These are phyloP conservation scores for Usnea hakonensis DNA, from an alignment of 495 filamentous ascomycete genomes.

Conservation along the genomic window DNA sequence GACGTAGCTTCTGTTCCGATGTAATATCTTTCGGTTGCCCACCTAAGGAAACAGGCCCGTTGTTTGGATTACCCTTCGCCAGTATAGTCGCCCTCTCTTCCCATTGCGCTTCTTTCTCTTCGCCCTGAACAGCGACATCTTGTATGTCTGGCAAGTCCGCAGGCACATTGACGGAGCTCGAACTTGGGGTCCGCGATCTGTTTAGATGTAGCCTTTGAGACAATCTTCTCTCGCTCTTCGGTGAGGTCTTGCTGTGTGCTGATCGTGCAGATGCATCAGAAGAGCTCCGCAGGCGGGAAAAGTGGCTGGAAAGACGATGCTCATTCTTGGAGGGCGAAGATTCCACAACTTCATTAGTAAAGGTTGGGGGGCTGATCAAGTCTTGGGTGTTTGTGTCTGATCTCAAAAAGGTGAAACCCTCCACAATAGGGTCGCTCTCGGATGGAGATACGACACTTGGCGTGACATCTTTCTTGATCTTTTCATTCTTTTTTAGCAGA, in stretches of 20 bases:
- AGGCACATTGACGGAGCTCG: conserved; percentile 65
- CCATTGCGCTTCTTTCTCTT: conserved; percentile 58
- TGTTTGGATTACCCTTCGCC: conserved; percentile 54
- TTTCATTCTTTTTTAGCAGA: conserved; percentile 67
- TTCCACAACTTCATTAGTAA: conserved; percentile 34
- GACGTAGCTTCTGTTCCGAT: background rate
- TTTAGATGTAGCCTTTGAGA: conserved; percentile 65
- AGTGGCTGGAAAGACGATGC: conserved; percentile 18
- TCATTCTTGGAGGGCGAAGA: conserved; percentile 20
- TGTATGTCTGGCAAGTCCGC: conserved; percentile 67
- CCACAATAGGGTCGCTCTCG: conserved; percentile 33
- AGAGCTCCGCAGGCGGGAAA: conserved; percentile 40
- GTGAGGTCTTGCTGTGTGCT: conserved; percentile 32
- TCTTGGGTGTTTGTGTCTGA: conserved; percentile 76
- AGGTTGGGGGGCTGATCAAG: conserved; percentile 57
- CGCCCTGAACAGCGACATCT: conserved; percentile 39
- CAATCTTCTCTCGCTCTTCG: conserved; percentile 42
- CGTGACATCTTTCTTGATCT: conserved; percentile 34
- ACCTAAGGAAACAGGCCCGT: conserved; percentile 12
- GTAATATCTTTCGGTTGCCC: conserved; percentile 2
- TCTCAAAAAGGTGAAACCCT: conserved; percentile 77
- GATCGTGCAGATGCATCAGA: conserved; percentile 44
- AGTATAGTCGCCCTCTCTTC: conserved; percentile 84
- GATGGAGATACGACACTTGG: conserved; percentile 23
- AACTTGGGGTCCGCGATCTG: conserved; percentile 40